Conservation (phyloP, 2,329 filamentous ascomycete species). For the Botryotinia narcissicola region DNA sequence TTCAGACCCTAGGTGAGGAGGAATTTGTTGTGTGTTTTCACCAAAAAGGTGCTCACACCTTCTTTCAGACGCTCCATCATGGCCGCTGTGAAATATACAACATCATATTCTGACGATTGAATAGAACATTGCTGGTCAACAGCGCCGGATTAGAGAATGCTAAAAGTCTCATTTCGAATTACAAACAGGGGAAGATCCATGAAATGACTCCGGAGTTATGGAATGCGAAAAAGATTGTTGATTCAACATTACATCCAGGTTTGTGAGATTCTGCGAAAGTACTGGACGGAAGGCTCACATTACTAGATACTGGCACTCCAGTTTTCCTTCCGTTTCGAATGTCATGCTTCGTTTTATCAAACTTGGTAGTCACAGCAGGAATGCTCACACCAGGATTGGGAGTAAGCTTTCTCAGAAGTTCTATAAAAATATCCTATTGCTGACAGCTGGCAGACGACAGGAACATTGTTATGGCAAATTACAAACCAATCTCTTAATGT, state of each 20-base stretch:
- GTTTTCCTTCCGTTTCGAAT: conserved; percentile 96
- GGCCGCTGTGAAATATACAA: conserved; percentile 9
- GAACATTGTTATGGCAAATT: conserved; percentile 91
- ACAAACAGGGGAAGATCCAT: conserved; percentile 78
- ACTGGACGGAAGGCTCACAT: conserved; percentile 13
- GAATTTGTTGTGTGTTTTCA: conserved; percentile 28
- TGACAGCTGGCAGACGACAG: conserved; percentile 57
- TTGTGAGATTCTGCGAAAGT: conserved; percentile 37
- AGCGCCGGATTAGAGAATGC: conserved; percentile 77
- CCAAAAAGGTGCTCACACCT: conserved; percentile 31
- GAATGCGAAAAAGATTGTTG: conserved; percentile 94
- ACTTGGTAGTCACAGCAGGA: conserved; percentile 89
- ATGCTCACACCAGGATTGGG: conserved; percentile 91
- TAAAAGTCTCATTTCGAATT: conserved; percentile 75
- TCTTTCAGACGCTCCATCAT: conserved; percentile 12
- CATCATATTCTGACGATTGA: conserved; percentile 26
- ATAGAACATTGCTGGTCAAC: conserved; percentile 82
- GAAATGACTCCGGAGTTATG: conserved; percentile 89
- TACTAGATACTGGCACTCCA: conserved; percentile 80
- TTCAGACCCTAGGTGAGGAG: conserved; percentile 87
- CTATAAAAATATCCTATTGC: conserved; percentile 11
- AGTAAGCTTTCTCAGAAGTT: conserved; percentile 45
- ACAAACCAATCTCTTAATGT: conserved; percentile 98
- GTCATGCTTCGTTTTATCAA: conserved; percentile 92
- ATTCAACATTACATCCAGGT: conserved; percentile 95